These are phyloP conservation scores for Dipodascus albidus DNA, from an alignment of 805 yeast genomes.

Conservation along the genomic window DNA sequence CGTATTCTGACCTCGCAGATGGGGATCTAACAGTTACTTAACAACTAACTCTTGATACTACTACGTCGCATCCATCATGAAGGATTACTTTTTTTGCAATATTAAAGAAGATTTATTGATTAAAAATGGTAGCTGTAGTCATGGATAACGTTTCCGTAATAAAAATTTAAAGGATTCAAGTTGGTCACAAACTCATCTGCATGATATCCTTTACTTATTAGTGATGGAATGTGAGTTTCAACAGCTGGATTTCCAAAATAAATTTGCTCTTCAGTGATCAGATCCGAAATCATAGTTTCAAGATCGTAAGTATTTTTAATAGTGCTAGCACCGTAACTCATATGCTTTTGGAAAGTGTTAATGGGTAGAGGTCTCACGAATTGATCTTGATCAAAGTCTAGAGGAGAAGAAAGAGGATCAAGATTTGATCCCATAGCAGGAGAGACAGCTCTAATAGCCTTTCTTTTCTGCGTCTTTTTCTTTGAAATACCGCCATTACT, in stretches of 20 bases:
- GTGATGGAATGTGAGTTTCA: constrained; percentile 25
- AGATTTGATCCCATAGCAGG: not conserved
- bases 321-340: not conserved
- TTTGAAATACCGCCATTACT: not conserved
- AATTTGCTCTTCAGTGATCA: constrained; percentile 30
- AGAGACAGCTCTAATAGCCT: not conserved
- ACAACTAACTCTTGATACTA: no score
- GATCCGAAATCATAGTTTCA: not conserved
- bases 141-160: not conserved
- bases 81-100: no score
- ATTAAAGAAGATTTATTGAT: not conserved
- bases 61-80: no score
- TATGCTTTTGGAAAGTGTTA: not conserved
- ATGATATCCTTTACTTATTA: constrained; percentile 18
- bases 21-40: no score
- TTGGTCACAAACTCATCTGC: not conserved
- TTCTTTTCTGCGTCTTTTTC: not conserved
- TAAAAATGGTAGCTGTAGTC: not conserved
- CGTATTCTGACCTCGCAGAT: no score
- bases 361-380: not conserved
- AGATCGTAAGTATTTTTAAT: not conserved
- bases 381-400: not conserved
- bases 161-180: not conserved
- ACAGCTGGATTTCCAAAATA: constrained; percentile 38
- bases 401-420: not conserved